Evolutionary conservation across 2,329 filamentous ascomycete genomes (phyloP).

Genomic region (Teratosphaeria pseudoeucalypti): DNA sequence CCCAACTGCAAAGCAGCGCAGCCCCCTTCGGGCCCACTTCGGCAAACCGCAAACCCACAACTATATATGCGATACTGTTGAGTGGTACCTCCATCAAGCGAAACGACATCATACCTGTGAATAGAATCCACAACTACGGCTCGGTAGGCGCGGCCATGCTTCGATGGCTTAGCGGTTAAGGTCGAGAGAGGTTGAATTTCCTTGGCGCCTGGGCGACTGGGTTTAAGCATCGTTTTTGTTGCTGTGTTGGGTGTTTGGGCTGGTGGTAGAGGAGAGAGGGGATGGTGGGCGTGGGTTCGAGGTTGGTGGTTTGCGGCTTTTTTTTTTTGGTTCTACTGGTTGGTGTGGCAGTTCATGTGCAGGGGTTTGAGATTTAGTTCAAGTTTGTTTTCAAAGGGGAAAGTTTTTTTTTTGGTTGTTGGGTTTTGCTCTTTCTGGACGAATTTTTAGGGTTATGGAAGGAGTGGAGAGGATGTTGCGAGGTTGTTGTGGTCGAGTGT

Average conservation of each 20-base stretch:
- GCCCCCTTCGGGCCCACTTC: background rate
- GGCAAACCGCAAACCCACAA: background rate
- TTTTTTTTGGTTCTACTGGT: too few species aligned
- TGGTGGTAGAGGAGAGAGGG: background rate
- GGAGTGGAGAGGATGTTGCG: too few species aligned
- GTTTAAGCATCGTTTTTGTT: background rate
- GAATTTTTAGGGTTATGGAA: too few species aligned
- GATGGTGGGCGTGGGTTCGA: background rate
- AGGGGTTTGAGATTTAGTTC: too few species aligned
- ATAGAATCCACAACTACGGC: background rate
- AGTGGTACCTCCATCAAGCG: background rate
- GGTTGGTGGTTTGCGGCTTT: background rate
- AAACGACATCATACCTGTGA: background rate
- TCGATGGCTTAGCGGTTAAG: background rate
- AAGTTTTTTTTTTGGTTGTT: background rate
- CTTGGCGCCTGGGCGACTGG: background rate
- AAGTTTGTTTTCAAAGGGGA: background rate
- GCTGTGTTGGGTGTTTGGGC: background rate
- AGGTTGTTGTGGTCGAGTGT: background rate
- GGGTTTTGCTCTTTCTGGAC: too few species aligned
- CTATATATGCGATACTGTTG: background rate
- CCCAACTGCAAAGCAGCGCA: too few species aligned
- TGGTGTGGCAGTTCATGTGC: too few species aligned
- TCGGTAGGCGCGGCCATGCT: background rate
- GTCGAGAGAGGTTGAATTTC: background rate